Conservation (phyloP, 164 flowering plant genomes). For the Warburgia ugandensis region DNA sequence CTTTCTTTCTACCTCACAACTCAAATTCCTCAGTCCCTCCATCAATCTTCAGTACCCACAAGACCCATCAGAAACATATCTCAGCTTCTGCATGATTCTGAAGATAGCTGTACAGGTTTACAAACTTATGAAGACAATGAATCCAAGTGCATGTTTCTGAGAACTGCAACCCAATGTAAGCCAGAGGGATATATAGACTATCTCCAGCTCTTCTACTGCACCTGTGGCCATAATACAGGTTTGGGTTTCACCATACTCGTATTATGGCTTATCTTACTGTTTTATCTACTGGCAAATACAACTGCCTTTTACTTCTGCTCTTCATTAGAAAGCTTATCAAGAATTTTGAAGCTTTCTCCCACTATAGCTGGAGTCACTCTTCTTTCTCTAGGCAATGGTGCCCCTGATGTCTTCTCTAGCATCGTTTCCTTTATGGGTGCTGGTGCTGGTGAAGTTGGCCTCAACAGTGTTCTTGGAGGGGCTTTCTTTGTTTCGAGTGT, state of each 20-base stretch:
- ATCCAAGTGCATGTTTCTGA: constrained; percentile 44
- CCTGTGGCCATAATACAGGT: constrained; percentile 22
- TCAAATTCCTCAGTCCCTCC: neutral
- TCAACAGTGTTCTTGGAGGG: constrained; percentile 71
- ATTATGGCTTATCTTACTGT: constrained; percentile 54
- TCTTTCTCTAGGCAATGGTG: constrained; percentile 79
- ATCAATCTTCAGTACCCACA: neutral
- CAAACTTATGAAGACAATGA: constrained; percentile 16
- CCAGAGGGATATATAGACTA: constrained; percentile 59
- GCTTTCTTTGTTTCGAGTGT: constrained; percentile 57
- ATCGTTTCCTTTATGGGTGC: constrained; percentile 51
- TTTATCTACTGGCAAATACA: constrained; percentile 68
- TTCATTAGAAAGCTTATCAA: constrained; percentile 55
- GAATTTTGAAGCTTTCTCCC: constrained; percentile 48
- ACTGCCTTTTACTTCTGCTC: constrained; percentile 71
- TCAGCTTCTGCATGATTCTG: neutral
- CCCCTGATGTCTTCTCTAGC: constrained; percentile 73
- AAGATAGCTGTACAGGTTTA: constrained; percentile 20
- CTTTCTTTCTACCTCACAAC: constrained; percentile 6
- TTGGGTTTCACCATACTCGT: constrained; percentile 33
- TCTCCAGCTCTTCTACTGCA: constrained; percentile 55
- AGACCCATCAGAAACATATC: neutral
- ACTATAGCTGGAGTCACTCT: constrained; percentile 77
- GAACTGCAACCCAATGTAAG: constrained; percentile 31
- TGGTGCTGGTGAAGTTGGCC: constrained; percentile 39